phyloP scores from a whole-genome alignment of 2,329 filamentous ascomycete species.

The Boeremia exigua region DNA sequence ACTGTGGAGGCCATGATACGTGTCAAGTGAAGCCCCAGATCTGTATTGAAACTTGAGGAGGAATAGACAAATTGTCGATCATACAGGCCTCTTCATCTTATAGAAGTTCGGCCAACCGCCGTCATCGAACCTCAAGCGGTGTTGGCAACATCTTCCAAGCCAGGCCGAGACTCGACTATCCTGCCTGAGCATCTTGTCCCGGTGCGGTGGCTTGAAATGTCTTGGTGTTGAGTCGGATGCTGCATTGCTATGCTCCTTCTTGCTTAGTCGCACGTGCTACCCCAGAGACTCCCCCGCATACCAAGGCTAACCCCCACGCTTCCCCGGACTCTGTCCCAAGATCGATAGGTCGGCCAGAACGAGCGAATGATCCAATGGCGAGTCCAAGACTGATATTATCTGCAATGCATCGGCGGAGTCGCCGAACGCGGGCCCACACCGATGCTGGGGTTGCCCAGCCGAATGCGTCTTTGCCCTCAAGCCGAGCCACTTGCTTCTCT shows the following conservation, averaged over 20 bases:
- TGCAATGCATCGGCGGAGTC: background rate
- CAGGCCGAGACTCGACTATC: slow-evolving; percentile 2
- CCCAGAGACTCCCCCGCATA: slow-evolving; percentile 15
- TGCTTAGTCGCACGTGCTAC: slow-evolving; percentile 8
- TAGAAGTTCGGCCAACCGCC: background rate
- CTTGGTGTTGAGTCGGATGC: slow-evolving; percentile 8
- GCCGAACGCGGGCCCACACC: slow-evolving; percentile 4
- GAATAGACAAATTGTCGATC: background rate
- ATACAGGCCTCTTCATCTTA: background rate
- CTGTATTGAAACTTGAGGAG: background rate
- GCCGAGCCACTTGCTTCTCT: slow-evolving; percentile 12
- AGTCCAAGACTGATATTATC: background rate
- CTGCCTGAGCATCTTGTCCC: slow-evolving; percentile 12
- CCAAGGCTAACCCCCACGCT: slow-evolving; percentile 11
- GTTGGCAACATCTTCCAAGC: slow-evolving; percentile 1
- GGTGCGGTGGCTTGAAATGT: slow-evolving; percentile 4
- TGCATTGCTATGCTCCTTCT: background rate
- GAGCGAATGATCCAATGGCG: background rate
- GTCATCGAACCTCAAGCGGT: background rate
- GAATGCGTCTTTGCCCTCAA: background rate
- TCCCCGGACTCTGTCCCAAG: slow-evolving; percentile 5
- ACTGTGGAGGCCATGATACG: background rate
- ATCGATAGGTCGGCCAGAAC: background rate
- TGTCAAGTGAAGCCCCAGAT: background rate
- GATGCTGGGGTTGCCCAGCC: background rate